Base-by-base conservation (phyloP, 1,284 basidiomycete species). In the Microbotryum violaceum region DNA sequence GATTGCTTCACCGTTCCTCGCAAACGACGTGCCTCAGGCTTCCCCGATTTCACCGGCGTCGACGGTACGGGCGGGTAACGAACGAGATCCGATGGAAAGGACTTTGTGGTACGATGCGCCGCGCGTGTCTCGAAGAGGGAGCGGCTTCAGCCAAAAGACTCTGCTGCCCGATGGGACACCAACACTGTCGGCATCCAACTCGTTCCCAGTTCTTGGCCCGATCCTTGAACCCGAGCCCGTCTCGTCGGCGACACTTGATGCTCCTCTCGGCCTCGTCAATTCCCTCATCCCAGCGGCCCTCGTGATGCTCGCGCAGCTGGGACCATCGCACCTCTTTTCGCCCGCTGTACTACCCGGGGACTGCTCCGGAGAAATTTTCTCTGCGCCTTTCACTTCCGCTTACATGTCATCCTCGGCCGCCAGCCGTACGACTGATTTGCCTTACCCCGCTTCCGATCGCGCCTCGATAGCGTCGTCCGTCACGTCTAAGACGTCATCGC, bases 291-390 rank as follows among this genome's bases (percentile, higher is more conserved):
- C 67, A 4, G 68, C 65, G 2, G 65, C 69, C 12, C 65, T 68
- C 37, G 60, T 70, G 21, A 66, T 70, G 37, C 68, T 72, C n/a
- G 54, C 68, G 1, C 70, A 70, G 25, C 68, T 72, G 33, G 67
- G 69, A 12, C 70, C 71, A 3, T 52, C 66, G 0, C 67, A 70
- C 25, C 61, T 71, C 42, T 66, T 70, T 54, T 70, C 68, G 2
- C 68, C 70, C 14, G 64, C 69, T 7, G 29, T 66, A 12, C 14
- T 56, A 16, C 56, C 37, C 16, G 37, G 37, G 37, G 9, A 42
- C 16, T 42, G 14, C 37, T 42, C 37, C 16, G 37, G 16, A 42
- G 37, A 18, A 42, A 42, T 1, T 18, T 14, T 42, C 16, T 16
- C 37, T 16, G 37, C 37, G 37, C 37, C 37, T 42, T 42, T 42